Evolutionary conservation across 2,329 filamentous ascomycete species (phyloP), one percentile per base, ranked within the genome.

Genomic region (Exophiala sp.): DNA sequence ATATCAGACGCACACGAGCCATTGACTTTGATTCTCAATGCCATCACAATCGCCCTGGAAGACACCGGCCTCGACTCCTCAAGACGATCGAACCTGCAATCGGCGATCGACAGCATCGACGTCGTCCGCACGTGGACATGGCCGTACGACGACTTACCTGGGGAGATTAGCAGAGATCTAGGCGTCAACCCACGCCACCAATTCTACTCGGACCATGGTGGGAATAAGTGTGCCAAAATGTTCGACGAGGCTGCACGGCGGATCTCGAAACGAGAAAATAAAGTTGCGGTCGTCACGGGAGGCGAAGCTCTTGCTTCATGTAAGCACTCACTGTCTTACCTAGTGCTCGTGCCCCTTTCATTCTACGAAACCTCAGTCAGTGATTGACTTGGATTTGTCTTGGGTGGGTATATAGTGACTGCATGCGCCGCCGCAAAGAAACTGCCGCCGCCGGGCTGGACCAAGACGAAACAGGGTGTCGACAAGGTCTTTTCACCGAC

Each of bases 101-200:
- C 69, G 0, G 67, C 68, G 1, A 78, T 85, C 48, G 83, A 86
- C 63, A 81, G 78, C 59, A 72, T 87, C 42, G 72, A 78, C 40
- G 76, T 85, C 3, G 82, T 86, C 8, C 75, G 74, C 38, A 81
- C 81, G 0, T 87, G 84, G 84, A 85, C 84, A 0, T 86, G 84
- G 84, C 77, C 79, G 0, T 87, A 87, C 63, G 68, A 73, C 1
- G 78, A 87, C 63, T 67, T 86, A 1, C 81, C 83, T 0, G 73
- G 72, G 4, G 68, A 82, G 1, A 64, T 88, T 5, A 72, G 78
- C 0, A 60, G 76, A 36, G 75, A 71, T 35, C 66, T 87, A 2
- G 73, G 71, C 0, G 69, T 81, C 3, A 65, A 73, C 2, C 71
- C 78, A 0, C 70, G 69, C 1, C 77, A 81, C 61, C 75, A 71